A percentile compares a stretch with the other conserved stretches of the same genome.
Evolutionary conservation across 768 basidiomycete genomes (phyloP).

Genomic region (Vararia minispora): DNA sequence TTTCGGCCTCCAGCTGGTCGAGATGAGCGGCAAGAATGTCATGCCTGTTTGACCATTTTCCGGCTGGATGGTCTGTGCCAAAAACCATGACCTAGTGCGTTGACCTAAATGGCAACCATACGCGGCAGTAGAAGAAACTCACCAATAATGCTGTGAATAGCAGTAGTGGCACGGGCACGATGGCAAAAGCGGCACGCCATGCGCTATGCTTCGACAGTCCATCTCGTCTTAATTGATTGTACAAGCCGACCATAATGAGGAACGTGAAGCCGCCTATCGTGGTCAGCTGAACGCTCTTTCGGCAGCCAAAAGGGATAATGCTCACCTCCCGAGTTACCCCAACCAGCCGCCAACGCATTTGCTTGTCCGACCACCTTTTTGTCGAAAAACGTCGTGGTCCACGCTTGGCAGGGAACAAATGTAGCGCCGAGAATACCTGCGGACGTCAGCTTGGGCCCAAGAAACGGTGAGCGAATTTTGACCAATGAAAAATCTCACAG

Average conservation of each 20-base stretch:
- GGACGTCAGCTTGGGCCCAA: not conserved
- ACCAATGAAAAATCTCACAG: slow-evolving; percentile 47
- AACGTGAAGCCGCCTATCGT: slow-evolving; percentile 46
- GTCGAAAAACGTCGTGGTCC: slow-evolving; percentile 53
- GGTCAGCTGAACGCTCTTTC: too few species aligned
- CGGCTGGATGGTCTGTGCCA: slow-evolving; percentile 44
- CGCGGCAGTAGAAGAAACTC: too few species aligned
- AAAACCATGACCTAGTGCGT: too few species aligned
- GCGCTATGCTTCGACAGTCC: slow-evolving; percentile 31
- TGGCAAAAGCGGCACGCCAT: slow-evolving; percentile 45
- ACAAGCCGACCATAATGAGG: slow-evolving; percentile 44
- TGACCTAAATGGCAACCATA: too few species aligned
- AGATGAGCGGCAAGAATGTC: slow-evolving; percentile 21
- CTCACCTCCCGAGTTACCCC: slow-evolving; percentile 37
- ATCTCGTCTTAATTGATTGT: slow-evolving; percentile 24
- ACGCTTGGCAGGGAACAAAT: slow-evolving; percentile 50
- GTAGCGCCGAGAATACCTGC: slow-evolving; percentile 40
- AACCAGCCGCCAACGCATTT: slow-evolving; percentile 45
- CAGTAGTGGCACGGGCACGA: slow-evolving; percentile 45
- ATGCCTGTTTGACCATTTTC: slow-evolving; percentile 40
- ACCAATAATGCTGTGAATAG: slow-evolving; percentile 29
- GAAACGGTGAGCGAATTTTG: not conserved
- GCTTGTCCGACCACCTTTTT: slow-evolving; percentile 35
- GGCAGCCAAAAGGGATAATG: too few species aligned
- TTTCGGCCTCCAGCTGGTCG: too few species aligned